phyloP scores from a whole-genome alignment of 768 basidiomycete species.

The Russula vinacea region DNA sequence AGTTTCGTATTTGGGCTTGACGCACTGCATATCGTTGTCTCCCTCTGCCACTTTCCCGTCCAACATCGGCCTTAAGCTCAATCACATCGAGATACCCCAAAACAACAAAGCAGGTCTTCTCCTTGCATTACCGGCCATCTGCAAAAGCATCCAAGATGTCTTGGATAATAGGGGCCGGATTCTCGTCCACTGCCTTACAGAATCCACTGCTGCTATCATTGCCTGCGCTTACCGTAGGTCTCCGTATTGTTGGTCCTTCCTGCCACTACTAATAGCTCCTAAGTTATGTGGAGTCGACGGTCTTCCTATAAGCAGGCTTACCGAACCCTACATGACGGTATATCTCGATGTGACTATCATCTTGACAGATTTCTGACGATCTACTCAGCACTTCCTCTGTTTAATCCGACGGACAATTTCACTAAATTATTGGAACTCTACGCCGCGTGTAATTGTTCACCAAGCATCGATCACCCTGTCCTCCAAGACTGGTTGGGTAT shows the following conservation, averaged over 20 bases:
- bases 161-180: conserved; percentile 44
- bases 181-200: conserved; percentile 54
- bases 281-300: conserved; percentile 49
- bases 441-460: conserved; percentile 19
- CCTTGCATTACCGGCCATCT: conserved; percentile 46
- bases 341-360: neutral
- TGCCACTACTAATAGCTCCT: neutral
- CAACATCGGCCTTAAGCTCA: conserved; percentile 38
- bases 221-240: conserved; percentile 52
- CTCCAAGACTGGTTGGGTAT: conserved; percentile 20
- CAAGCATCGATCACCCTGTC: conserved; percentile 20
- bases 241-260: neutral
- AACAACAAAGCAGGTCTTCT: conserved; percentile 43
- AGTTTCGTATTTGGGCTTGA: conserved; percentile 49
- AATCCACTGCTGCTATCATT: conserved; percentile 52
- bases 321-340: conserved; percentile 20
- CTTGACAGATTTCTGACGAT: conserved; percentile 6
- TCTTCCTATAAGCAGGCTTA: conserved; percentile 43
- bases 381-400: conserved; percentile 21
- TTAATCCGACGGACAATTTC: conserved; percentile 25
- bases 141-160: conserved; percentile 46
- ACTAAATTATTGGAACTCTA: conserved; percentile 24
- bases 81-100: conserved; percentile 44
- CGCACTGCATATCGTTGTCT: conserved; percentile 53
- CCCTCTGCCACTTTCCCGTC: conserved; percentile 47